Conservation (phyloP, 73 alveolate genomes). For the Symbiodinium pilosum region DNA sequence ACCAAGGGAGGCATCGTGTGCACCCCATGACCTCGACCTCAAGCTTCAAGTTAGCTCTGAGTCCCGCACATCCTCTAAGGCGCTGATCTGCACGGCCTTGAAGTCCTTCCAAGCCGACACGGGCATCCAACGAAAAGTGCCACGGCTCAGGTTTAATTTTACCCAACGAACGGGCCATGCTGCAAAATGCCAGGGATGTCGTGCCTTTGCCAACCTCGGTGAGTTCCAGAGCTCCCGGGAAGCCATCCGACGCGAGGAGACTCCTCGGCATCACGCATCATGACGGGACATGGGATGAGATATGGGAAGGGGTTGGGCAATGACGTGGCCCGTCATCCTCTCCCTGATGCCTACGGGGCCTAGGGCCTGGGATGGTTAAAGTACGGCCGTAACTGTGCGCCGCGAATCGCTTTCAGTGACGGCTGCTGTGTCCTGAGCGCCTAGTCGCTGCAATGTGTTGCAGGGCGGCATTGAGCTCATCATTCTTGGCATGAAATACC, state of each 20-base stretch:
- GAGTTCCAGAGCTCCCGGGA: conserved; percentile 83
- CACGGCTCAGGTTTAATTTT: too few relatives aligned
- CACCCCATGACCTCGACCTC: background rate
- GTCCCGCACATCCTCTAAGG: background rate
- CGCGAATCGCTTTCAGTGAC: background rate
- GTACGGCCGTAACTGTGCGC: too few relatives aligned
- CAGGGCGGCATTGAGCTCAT: conserved; percentile 80
- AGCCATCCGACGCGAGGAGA: conserved; percentile 73
- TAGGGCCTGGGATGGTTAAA: too few relatives aligned
- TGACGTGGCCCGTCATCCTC: too few relatives aligned
- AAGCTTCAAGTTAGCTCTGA: background rate
- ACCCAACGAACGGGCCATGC: too few relatives aligned
- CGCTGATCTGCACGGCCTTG: conserved; percentile 48
- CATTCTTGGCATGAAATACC: conserved; percentile 60
- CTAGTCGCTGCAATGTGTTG: background rate
- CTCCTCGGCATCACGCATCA: background rate
- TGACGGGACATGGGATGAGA: too few relatives aligned
- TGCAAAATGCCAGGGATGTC: conserved; percentile 21
- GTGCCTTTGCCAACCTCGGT: conserved; percentile 83
- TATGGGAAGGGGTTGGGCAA: too few relatives aligned
- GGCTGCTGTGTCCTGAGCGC: background rate
- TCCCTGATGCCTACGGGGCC: too few relatives aligned
- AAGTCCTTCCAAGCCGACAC: conserved; percentile 80
- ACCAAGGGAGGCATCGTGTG: conserved; percentile 42
- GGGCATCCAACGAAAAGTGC: conserved; percentile 49